A percentile compares a stretch with the other conserved stretches of the same genome.
These are phyloP conservation scores for Ganoderma lucidum DNA, from an alignment of 1,284 basidiomycete species.

Conservation along the genomic window DNA sequence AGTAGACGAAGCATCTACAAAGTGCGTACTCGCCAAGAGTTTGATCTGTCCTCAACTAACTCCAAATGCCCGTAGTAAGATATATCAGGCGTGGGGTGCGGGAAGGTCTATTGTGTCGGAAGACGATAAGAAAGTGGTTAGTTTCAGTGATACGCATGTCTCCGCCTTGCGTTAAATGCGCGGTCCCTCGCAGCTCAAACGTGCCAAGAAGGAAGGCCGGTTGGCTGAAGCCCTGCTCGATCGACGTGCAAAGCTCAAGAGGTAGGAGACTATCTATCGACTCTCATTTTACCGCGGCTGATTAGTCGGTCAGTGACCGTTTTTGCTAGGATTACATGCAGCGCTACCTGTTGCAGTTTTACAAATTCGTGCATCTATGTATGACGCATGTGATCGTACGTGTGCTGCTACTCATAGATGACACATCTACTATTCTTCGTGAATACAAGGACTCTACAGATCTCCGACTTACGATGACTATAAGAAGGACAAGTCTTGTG, in stretches of 20 bases:
- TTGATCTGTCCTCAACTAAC: background rate
- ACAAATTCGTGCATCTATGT: background rate
- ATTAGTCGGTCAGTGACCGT: constrained; percentile 13
- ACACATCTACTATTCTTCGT: background rate
- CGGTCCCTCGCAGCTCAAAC: constrained; percentile 66
- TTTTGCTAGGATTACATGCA: constrained; percentile 12
- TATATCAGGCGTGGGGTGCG: constrained; percentile 90
- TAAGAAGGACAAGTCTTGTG: background rate
- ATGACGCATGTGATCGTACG: background rate
- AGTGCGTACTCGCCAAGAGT: constrained; percentile 58
- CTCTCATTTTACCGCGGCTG: background rate
- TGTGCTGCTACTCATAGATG: background rate
- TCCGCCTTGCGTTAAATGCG: background rate
- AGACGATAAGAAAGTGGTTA: constrained; percentile 77
- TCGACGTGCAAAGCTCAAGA: constrained; percentile 90
- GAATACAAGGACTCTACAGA: background rate
- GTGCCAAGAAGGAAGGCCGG: constrained; percentile 87
- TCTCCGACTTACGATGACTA: background rate
- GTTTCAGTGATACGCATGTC: constrained; percentile 19
- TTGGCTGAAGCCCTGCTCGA: constrained; percentile 91
- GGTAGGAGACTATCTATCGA: constrained; percentile 55
- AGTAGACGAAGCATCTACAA: constrained; percentile 73
- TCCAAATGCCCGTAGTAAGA: constrained; percentile 54
- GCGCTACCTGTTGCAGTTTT: background rate
- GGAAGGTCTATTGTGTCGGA: constrained; percentile 77